Evolutionary conservation across 495 filamentous ascomycete genomes (phyloP).

Genomic region (Penicillium riverlandense): DNA sequence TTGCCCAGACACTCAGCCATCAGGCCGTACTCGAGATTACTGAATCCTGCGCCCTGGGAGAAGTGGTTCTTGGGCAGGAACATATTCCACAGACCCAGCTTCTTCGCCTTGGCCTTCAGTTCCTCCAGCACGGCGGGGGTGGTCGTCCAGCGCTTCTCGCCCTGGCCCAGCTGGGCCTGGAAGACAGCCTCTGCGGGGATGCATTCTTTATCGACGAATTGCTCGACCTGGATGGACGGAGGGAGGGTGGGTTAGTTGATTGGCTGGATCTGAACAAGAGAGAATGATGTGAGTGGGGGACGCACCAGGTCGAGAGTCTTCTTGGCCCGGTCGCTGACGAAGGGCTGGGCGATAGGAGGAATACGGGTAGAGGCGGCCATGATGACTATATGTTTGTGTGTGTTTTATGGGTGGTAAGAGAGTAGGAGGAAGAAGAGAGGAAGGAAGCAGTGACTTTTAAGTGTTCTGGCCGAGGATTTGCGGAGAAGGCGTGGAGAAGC

Average conservation of each 20-base stretch:
- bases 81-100: constrained; percentile 96
- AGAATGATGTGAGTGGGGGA: not conserved
- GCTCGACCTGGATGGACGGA: constrained; percentile 58
- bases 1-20: constrained; percentile 89
- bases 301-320: constrained; percentile 60
- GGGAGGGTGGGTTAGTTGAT: constrained; percentile 5
- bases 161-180: constrained; percentile 69
- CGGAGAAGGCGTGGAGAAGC: constrained; percentile 25
- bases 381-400: constrained; percentile 1
- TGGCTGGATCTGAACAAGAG: not conserved
- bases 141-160: constrained; percentile 64
- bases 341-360: constrained; percentile 56
- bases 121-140: constrained; percentile 80
- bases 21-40: constrained; percentile 85
- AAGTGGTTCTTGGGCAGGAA: constrained; percentile 94
- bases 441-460: constrained; percentile 9
- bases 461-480: constrained; percentile 11
- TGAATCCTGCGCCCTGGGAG: constrained; percentile 84
- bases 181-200: constrained; percentile 76
- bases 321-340: constrained; percentile 75
- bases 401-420: not conserved
- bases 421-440: constrained; percentile 1
- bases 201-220: constrained; percentile 96
- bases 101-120: constrained; percentile 75
- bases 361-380: constrained; percentile 60